Conservation (phyloP, 2,329 filamentous ascomycete genomes). For the Calonectria hongkongensis region DNA sequence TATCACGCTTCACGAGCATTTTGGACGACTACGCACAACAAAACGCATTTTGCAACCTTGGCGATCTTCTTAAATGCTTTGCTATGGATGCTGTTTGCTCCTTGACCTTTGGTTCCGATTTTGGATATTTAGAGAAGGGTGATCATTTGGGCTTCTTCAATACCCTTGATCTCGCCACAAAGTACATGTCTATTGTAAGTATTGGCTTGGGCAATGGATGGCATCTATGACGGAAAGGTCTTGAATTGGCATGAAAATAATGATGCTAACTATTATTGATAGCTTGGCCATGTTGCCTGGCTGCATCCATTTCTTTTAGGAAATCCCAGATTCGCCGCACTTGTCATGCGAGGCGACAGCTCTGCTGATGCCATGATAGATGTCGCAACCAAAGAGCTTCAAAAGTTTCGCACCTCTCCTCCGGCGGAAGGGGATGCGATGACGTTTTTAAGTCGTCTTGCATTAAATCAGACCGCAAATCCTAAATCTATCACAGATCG, state of each 20-base stretch:
- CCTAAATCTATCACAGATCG: conserved; percentile 29
- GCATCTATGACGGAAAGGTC: no score
- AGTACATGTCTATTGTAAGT: conserved; percentile 37
- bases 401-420: conserved; percentile 17
- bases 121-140: conserved; percentile 29
- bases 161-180: conserved; percentile 17
- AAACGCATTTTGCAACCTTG: conserved; percentile 14
- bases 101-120: conserved; percentile 30
- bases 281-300: conserved; percentile 33
- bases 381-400: background rate
- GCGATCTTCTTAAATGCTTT: conserved; percentile 17
- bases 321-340: conserved; percentile 17
- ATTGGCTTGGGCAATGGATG: background rate
- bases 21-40: conserved; percentile 17
- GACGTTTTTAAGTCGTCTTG: conserved; percentile 27
- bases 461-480: conserved; percentile 20
- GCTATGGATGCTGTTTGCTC: conserved; percentile 34
- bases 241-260: no score
- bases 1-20: background rate
- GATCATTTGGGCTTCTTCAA: conserved; percentile 26
- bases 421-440: conserved; percentile 27
- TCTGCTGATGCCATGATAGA: conserved; percentile 21
- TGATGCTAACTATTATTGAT: no score
- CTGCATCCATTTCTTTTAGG: conserved; percentile 30
- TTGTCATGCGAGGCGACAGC: conserved; percentile 19